These are phyloP conservation scores for Trametes cinnabarina DNA, from an alignment of 768 basidiomycete species.

Conservation along the genomic window DNA sequence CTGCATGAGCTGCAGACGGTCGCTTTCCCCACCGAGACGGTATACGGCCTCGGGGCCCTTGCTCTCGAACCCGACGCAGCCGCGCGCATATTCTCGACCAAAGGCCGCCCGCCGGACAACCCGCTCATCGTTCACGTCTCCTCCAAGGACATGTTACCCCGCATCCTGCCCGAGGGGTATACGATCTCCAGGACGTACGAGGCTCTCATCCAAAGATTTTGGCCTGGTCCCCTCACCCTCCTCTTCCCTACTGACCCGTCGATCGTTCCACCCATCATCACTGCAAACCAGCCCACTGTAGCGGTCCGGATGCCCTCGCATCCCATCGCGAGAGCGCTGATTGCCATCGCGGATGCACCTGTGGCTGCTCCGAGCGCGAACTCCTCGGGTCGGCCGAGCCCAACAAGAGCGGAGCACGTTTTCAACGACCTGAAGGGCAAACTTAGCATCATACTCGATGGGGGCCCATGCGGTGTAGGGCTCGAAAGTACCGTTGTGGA, in stretches of 20 bases:
- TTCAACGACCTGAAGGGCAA: constrained; percentile 72
- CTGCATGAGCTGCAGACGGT: constrained; percentile 58
- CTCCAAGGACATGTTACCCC: constrained; percentile 73
- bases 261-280: constrained; percentile 70
- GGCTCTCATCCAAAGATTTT: constrained; percentile 77
- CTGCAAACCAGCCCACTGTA: constrained; percentile 76
- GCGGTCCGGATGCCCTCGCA: constrained; percentile 95
- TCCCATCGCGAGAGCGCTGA: constrained; percentile 87
- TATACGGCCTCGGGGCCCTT: constrained; percentile 93
- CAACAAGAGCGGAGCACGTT: constrained; percentile 88
- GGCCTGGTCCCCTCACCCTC: constrained; percentile 93
- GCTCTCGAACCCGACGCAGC: constrained; percentile 68
- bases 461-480: constrained; percentile 87
- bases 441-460: constrained; percentile 80
- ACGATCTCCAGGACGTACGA: constrained; percentile 62
- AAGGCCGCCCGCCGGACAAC: constrained; percentile 93
- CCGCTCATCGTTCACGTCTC: constrained; percentile 97
- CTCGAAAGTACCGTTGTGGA: constrained; percentile 96
- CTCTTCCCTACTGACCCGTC: constrained; percentile 75
- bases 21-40: constrained; percentile 96
- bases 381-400: constrained; percentile 90
- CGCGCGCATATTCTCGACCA: constrained; percentile 76
- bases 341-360: constrained; percentile 68
- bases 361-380: constrained; percentile 96
- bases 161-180: constrained; percentile 68